Conservation (phyloP, 169 alveolate genomes). For the Babesia ovis region DNA sequence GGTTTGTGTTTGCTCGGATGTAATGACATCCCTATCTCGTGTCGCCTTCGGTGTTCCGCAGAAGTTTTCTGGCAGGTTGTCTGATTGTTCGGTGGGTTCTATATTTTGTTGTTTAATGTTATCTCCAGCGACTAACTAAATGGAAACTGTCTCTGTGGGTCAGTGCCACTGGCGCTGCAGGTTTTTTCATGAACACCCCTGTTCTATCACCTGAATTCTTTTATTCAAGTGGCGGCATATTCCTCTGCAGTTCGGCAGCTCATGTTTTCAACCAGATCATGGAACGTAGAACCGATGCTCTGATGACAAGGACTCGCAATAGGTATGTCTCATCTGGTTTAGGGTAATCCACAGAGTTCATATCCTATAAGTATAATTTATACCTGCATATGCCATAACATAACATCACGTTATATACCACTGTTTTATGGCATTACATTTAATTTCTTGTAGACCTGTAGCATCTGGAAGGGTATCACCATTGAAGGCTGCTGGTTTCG, state of each 20-base stretch:
- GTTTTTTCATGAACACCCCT: slow-evolving; percentile 72
- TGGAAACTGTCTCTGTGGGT: slow-evolving; percentile 78
- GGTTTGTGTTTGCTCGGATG: slow-evolving; percentile 9
- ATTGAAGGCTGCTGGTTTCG: slow-evolving; percentile 33
- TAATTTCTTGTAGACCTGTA: slow-evolving; percentile 52
- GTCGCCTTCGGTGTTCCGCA: not conserved
- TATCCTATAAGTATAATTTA: too few species aligned
- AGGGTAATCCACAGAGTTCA: too few species aligned
- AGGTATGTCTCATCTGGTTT: too few species aligned
- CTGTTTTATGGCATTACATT: too few species aligned
- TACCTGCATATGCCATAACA: too few species aligned
- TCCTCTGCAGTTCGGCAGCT: slow-evolving; percentile 77
- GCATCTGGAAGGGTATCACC: slow-evolving; percentile 47
- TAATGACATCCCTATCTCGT: slow-evolving; percentile 41
- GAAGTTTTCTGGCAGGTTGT: not conserved
- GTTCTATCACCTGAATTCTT: slow-evolving; percentile 37
- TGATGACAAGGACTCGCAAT: slow-evolving; percentile 75
- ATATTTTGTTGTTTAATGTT: not conserved
- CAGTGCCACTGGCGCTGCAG: slow-evolving; percentile 76
- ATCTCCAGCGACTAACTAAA: slow-evolving; percentile 54
- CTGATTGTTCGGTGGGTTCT: slow-evolving; percentile 4
- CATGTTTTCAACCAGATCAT: slow-evolving; percentile 76
- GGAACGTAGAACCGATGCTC: slow-evolving; percentile 70
- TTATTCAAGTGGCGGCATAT: slow-evolving; percentile 67
- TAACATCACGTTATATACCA: too few species aligned